Evolutionary conservation across 441 rosid genomes (phyloP).

Genomic region (Populus hybrid): DNA sequence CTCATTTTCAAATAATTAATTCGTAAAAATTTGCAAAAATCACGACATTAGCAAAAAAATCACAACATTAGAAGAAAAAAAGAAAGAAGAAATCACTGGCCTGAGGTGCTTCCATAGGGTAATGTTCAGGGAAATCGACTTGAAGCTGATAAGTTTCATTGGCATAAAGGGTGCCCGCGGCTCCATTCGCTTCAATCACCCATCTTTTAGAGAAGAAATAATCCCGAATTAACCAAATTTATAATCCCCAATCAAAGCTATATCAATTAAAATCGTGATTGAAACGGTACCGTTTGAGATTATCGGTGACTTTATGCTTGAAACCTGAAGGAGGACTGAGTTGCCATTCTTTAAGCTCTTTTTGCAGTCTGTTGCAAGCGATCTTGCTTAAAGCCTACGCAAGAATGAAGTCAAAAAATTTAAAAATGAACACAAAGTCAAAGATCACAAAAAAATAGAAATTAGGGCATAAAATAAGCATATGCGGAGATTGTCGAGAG

Average conservation of each 20-base stretch:
- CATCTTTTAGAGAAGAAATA: slow-evolving; percentile 38
- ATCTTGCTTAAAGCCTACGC: slow-evolving; percentile 79
- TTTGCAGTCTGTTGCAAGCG: slow-evolving; percentile 81
- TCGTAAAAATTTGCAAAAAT: neutral
- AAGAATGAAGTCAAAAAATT: neutral
- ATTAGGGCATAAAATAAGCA: neutral
- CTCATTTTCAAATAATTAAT: neutral
- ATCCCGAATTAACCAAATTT: neutral
- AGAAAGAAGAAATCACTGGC: slow-evolving; percentile 18
- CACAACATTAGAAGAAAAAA: too few relatives aligned
- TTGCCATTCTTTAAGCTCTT: slow-evolving; percentile 91
- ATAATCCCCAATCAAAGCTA: neutral
- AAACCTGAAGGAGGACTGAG: slow-evolving; percentile 76
- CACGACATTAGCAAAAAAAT: too few relatives aligned
- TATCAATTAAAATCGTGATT: neutral
- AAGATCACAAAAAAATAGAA: neutral
- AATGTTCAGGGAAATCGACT: slow-evolving; percentile 88
- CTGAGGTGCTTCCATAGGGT: slow-evolving; percentile 99
- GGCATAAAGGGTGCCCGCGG: slow-evolving; percentile 78
- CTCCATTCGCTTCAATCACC: slow-evolving; percentile 88
- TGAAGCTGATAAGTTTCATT: slow-evolving; percentile 92
- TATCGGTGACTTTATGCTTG: slow-evolving; percentile 29
- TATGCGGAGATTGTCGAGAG: neutral
- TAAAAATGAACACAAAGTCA: neutral
- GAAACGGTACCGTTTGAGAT: slow-evolving; percentile 54